Evolutionary conservation across 345 rosid species (phyloP).

Genomic region (Syzygium aqueum): DNA sequence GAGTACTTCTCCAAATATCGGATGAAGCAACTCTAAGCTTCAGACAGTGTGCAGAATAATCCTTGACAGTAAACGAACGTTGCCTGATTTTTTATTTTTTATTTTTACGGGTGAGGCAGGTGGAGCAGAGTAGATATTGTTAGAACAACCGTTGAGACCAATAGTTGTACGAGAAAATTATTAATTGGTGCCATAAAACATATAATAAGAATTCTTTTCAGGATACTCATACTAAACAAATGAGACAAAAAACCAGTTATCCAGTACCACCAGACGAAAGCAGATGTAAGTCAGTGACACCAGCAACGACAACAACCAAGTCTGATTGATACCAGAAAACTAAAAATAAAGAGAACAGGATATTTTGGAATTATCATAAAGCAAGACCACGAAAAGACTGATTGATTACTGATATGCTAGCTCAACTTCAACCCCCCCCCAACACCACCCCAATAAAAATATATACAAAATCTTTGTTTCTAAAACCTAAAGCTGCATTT

Average conservation of each 20-base stretch:
- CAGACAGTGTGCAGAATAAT: slow-evolving; percentile 33
- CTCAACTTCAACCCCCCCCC: not conserved
- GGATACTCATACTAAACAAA: not conserved
- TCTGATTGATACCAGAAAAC: not conserved
- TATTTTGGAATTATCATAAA: not conserved
- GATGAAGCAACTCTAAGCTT: slow-evolving; percentile 49
- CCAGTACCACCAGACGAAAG: not conserved
- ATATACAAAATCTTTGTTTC: not conserved
- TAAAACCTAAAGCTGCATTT: not conserved
- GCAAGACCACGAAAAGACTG: not conserved
- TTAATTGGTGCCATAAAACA: too few species aligned
- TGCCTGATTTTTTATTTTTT: slow-evolving; percentile 27
- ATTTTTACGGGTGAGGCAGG: not conserved
- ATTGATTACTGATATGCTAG: not conserved
- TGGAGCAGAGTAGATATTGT: not conserved
- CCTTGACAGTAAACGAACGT: slow-evolving; percentile 38
- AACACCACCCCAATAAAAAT: not conserved
- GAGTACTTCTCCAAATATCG: slow-evolving; percentile 45
- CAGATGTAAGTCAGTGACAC: not conserved
- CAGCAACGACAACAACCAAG: not conserved
- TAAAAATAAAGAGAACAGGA: not conserved
- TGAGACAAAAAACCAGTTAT: not conserved
- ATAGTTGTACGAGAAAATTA: not conserved
- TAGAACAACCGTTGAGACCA: not conserved
- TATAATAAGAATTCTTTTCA: not conserved